Evolutionary conservation across 1,284 basidiomycete species (phyloP), one percentile per base, ranked within the genome.

Genomic region (Apiotrichum gracile): DNA sequence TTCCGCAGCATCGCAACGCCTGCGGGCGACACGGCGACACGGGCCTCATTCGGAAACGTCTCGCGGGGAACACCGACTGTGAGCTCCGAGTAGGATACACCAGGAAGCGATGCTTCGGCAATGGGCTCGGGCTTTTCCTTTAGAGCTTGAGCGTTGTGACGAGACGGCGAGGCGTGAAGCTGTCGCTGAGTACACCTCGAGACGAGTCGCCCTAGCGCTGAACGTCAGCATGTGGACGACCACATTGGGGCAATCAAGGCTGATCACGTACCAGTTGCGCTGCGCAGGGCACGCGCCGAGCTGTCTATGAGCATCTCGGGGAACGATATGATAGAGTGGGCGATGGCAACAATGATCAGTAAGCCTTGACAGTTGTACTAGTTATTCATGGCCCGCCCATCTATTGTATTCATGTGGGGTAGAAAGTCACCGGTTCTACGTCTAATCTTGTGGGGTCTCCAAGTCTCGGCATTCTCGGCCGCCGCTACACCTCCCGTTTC

Each of bases 11-110:
- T 67, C 5, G 82, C 77, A 10, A 83, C 82, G 64, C 89, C 88
- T 64, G 84, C 80, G 5, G 88, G 88, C 1, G 88, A 88, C 17
- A 91, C 76, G 37, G 87, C 81, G 35, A 90, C 87, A 49, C 88
- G 83, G 52, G 83, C 80, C 70, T 91, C 88, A 60, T 84, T 81
- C 3, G 84, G 83, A 65, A 81, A 89, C 24, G 80, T 79, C 58
- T 91, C 88, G 51, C 80, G 79, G 10, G 87, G 87, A 24, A 87
- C 81, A 35, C 88, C 88, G 60, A 91, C 78, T n/a, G 80, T 83
- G 42, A 91, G 77, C 24, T 82, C 80, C 2, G 84, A 81, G 72
- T 89, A 91, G 21, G 85, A 83, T 51, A 78, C 78, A 21, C 85
- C 85, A 13, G 29, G 42, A 10, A 19, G n/a, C 9, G 21, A 2